Percentiles rank a stretch among this genome's conserved stretches.
These are phyloP conservation scores for Zopfia rhizophila DNA, from an alignment of 2,329 filamentous ascomycete species.

Conservation along the genomic window DNA sequence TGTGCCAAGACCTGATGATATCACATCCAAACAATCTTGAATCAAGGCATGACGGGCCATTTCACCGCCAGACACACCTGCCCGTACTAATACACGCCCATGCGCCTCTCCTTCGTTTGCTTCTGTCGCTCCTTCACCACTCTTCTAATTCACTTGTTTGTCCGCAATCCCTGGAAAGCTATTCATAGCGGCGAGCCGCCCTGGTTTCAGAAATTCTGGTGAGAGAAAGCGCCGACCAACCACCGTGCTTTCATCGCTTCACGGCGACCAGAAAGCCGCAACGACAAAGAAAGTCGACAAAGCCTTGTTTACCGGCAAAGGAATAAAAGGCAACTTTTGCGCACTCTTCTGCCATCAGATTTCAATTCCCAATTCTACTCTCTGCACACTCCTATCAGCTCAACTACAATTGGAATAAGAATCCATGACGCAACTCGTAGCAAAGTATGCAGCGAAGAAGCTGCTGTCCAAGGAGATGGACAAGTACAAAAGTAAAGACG, in stretches of 20 bases:
- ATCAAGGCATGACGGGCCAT: constrained; percentile 40
- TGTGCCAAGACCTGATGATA: constrained; percentile 28
- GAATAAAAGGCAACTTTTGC: constrained; percentile 32
- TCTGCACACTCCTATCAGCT: constrained; percentile 1
- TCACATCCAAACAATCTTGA: constrained; percentile 14
- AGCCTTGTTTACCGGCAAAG: constrained; percentile 22
- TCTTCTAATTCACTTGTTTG: constrained; percentile 21
- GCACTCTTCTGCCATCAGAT: constrained; percentile 5
- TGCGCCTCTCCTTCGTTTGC: constrained; percentile 8
- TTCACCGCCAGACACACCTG: constrained; percentile 37
- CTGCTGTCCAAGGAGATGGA: constrained; percentile 59
- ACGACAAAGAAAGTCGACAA: no score
- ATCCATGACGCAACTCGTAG: constrained; percentile 58
- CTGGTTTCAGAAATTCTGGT: constrained; percentile 49
- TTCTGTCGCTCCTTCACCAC: constrained; percentile 25
- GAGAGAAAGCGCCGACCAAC: constrained; percentile 44
- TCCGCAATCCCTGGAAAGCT: constrained; percentile 36
- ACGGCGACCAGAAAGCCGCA: constrained; percentile 1
- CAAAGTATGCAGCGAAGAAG: constrained; percentile 63
- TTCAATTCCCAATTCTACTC: constrained; percentile 6
- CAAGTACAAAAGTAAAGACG: constrained; percentile 58
- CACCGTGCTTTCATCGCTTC: constrained; percentile 30
- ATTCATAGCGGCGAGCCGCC: constrained; percentile 52
- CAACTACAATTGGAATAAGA: not conserved
- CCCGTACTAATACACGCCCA: constrained; percentile 29